A percentile compares a stretch with the other conserved stretches of the same genome.
phyloP scores from a whole-genome alignment of 2,329 filamentous ascomycete species.

The Emydomyces testavorans region DNA sequence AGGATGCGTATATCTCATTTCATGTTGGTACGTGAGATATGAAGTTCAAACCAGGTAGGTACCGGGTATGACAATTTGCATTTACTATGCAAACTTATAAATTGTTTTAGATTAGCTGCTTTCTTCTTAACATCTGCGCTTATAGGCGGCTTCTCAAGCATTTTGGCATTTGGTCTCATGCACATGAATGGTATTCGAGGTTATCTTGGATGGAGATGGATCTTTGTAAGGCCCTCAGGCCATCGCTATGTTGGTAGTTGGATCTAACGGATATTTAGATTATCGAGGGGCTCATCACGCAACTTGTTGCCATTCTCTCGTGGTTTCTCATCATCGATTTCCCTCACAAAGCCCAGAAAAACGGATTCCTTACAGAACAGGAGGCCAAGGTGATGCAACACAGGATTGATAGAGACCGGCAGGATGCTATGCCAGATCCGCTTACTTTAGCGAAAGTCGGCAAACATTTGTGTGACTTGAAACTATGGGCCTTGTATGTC shows the following conservation, averaged over 20 bases:
- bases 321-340: slow-evolving; percentile 55
- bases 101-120: slow-evolving; percentile 10
- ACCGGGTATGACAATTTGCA: slow-evolving; percentile 17
- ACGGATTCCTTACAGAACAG: slow-evolving; percentile 40
- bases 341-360: slow-evolving; percentile 44
- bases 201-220: slow-evolving; percentile 31
- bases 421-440: slow-evolving; percentile 38
- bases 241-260: not conserved
- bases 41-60: slow-evolving; percentile 57
- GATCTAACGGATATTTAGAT: slow-evolving; percentile 19
- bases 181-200: slow-evolving; percentile 21
- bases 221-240: slow-evolving; percentile 14
- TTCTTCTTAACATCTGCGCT: slow-evolving; percentile 12
- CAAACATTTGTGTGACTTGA: slow-evolving; percentile 40
- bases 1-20: slow-evolving; percentile 37
- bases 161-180: slow-evolving; percentile 31
- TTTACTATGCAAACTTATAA: not conserved
- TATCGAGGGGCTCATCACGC: slow-evolving; percentile 42
- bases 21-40: slow-evolving; percentile 41
- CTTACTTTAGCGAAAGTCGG: slow-evolving; percentile 43
- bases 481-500: slow-evolving; percentile 47
- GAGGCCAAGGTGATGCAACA: slow-evolving; percentile 35
- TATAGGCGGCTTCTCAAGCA: slow-evolving; percentile 16
- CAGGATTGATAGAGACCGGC: slow-evolving; percentile 46
- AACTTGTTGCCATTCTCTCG: slow-evolving; percentile 38